Conservation (phyloP, 2,329 filamentous ascomycete species). For the Exophiala viscosa region DNA sequence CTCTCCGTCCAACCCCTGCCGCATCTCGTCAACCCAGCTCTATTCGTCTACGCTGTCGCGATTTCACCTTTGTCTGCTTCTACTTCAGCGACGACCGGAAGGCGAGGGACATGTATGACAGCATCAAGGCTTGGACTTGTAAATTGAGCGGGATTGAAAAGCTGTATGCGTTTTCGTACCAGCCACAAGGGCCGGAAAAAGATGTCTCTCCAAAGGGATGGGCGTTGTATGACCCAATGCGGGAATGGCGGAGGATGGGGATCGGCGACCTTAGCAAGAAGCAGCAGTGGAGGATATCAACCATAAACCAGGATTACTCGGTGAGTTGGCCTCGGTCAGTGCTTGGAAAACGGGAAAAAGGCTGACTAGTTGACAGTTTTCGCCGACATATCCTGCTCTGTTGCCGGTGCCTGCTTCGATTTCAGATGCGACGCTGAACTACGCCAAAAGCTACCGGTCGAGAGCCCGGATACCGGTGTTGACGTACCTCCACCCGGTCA, state of each 20-base stretch:
- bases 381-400: constrained; percentile 83
- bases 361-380: constrained; percentile 55
- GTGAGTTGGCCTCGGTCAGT: constrained; percentile 36
- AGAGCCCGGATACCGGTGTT: constrained; percentile 82
- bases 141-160: constrained; percentile 79
- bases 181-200: constrained; percentile 66
- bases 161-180: constrained; percentile 85
- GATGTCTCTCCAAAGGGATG: constrained; percentile 65
- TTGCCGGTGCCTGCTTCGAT: constrained; percentile 82
- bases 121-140: constrained; percentile 75
- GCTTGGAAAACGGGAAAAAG: constrained; percentile 29
- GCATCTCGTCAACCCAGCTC: constrained; percentile 69
- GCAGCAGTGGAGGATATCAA: constrained; percentile 82
- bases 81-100: constrained; percentile 70
- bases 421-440: constrained; percentile 95
- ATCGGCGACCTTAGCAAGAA: constrained; percentile 76
- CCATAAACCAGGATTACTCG: constrained; percentile 82
- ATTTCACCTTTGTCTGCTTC: constrained; percentile 92
- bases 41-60: constrained; percentile 82
- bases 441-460: constrained; percentile 85
- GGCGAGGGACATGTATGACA: constrained; percentile 83
- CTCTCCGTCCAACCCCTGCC: constrained; percentile 68
- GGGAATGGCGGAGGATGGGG: constrained; percentile 83
- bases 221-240: constrained; percentile 77
- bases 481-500: constrained; percentile 92